phyloP scores from a whole-genome alignment of 2,329 filamentous ascomycete genomes.

The Pyrenophora seminiperda region DNA sequence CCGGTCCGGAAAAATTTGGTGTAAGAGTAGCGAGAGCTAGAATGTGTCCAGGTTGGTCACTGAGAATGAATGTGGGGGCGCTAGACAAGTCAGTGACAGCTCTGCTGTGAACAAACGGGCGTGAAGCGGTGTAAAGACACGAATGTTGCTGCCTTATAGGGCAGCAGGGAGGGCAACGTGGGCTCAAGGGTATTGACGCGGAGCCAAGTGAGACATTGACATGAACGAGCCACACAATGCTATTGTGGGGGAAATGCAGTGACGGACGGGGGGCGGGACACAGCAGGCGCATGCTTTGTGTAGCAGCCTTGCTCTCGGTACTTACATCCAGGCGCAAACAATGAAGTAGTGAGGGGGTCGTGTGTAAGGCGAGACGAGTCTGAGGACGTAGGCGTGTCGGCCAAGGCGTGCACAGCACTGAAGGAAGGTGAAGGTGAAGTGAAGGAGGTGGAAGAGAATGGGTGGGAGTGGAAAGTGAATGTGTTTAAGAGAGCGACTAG shows the following conservation, averaged over 20 bases:
- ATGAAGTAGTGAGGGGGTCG: constrained; percentile 32
- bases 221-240: constrained; percentile 16
- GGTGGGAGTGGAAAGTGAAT: constrained; percentile 19
- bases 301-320: constrained; percentile 16
- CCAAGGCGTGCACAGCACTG: constrained; percentile 49
- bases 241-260: constrained; percentile 19
- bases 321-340: constrained; percentile 45
- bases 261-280: constrained; percentile 13
- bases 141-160: constrained; percentile 20
- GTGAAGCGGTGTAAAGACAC: constrained; percentile 6
- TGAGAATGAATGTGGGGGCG: constrained; percentile 28
- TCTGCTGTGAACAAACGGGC: constrained; percentile 15
- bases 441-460: constrained; percentile 13
- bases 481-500: constrained; percentile 17
- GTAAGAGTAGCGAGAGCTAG: constrained; percentile 2
- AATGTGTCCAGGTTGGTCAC: constrained; percentile 7
- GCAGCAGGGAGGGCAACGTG: constrained; percentile 6
- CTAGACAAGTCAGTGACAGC: constrained; percentile 30
- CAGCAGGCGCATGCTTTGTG: constrained; percentile 21
- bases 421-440: constrained; percentile 21
- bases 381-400: constrained; percentile 36
- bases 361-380: constrained; percentile 31
- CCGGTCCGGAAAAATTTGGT: constrained; percentile 27
- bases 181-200: constrained; percentile 13
- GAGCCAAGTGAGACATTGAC: constrained; percentile 17